Conservation (phyloP, 441 rosid genomes). For the Bocquillonia castaneifolia region DNA sequence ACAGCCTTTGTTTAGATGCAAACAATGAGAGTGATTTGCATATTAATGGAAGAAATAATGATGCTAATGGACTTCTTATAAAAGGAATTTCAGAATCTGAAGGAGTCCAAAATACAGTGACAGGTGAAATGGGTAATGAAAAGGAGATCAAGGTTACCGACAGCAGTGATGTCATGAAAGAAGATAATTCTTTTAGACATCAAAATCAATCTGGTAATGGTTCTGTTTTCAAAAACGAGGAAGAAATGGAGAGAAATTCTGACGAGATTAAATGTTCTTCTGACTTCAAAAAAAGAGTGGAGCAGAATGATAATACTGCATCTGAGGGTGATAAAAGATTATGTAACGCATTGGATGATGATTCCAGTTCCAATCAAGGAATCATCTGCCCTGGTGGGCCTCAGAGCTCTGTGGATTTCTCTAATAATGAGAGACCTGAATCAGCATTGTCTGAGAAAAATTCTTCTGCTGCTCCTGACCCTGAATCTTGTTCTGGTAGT, state of each 20-base stretch:
- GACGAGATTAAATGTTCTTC: constrained; percentile 45
- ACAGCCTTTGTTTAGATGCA: constrained; percentile 47
- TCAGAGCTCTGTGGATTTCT: constrained; percentile 34
- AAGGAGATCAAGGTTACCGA: constrained; percentile 38
- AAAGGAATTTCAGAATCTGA: constrained; percentile 41
- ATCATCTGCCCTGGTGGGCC: constrained; percentile 31
- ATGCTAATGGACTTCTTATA: constrained; percentile 37
- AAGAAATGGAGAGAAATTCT: constrained; percentile 35
- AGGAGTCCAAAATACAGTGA: constrained; percentile 34
- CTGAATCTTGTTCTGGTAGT: constrained; percentile 41
- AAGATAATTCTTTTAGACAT: constrained; percentile 25
- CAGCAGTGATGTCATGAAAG: constrained; percentile 24
- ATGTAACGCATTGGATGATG: constrained; percentile 27
- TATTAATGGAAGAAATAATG: constrained; percentile 37
- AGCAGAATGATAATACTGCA: constrained; percentile 36
- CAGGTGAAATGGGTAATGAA: constrained; percentile 41
- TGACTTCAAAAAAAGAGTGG: constrained; percentile 32
- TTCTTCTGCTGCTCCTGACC: constrained; percentile 37
- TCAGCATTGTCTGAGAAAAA: constrained; percentile 32
- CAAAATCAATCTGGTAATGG: constrained; percentile 37
- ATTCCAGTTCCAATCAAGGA: constrained; percentile 34
- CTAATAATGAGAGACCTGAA: constrained; percentile 37
- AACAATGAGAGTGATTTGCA: constrained; percentile 44
- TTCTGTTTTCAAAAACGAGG: constrained; percentile 42
- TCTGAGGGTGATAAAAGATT: constrained; percentile 35